These are phyloP conservation scores for Hyphopichia homilentoma DNA, from an alignment of 805 yeast genomes.

Conservation along the genomic window DNA sequence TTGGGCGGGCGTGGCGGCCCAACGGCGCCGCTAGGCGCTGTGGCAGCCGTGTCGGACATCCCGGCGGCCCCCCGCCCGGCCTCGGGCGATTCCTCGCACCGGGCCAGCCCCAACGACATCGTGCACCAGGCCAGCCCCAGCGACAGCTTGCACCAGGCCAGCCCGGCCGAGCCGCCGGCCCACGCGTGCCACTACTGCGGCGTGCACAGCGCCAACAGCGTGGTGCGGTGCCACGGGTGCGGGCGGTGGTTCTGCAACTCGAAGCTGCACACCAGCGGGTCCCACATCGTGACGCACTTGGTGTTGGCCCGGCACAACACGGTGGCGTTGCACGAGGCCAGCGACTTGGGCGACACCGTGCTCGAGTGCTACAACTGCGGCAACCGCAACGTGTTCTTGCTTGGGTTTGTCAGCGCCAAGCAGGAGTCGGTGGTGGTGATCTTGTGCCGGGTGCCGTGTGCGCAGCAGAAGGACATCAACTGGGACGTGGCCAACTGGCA, in stretches of 20 bases:
- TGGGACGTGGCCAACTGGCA: conserved; percentile 93
- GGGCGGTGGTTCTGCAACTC: conserved; percentile 89
- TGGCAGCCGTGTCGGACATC: too few relatives aligned
- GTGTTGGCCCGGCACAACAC: conserved; percentile 74
- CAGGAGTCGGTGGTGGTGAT: conserved; percentile 83
- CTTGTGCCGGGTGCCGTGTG: conserved; percentile 85
- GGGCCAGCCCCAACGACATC: too few relatives aligned
- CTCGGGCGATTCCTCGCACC: too few relatives aligned
- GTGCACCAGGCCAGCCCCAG: too few relatives aligned
- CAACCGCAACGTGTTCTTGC: conserved; percentile 66
- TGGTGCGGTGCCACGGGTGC: conserved; percentile 75
- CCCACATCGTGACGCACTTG: conserved; percentile 84
- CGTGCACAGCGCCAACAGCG: conserved; percentile 55
- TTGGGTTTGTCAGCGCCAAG: conserved; percentile 87
- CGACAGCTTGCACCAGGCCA: too few relatives aligned
- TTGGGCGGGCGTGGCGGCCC: too few relatives aligned
- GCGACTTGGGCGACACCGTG: conserved; percentile 81
- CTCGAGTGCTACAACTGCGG: conserved; percentile 93
- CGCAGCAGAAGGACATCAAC: conserved; percentile 65
- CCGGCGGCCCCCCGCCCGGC: too few relatives aligned
- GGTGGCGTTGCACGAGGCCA: conserved; percentile 72
- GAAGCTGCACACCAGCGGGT: conserved; percentile 49
- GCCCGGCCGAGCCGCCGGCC: conserved; percentile 7
- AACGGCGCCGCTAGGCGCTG: too few relatives aligned
- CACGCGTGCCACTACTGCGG: conserved; percentile 70